phyloP scores from a whole-genome alignment of 1,284 basidiomycete species.

The Tetrapyrgos nigripes region DNA sequence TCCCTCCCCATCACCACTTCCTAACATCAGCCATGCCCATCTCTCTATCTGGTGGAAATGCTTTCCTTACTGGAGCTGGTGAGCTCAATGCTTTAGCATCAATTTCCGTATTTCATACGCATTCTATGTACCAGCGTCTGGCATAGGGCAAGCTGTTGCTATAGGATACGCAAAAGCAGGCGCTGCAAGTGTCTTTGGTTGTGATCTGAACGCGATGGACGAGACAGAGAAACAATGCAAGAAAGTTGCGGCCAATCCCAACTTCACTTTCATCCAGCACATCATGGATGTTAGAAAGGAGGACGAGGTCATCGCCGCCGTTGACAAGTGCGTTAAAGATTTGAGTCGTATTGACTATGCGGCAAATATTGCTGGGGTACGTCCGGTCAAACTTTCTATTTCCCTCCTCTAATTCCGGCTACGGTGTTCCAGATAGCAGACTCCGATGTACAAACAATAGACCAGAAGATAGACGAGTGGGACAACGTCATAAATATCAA shows the following conservation, averaged over 20 bases:
- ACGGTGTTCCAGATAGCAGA: not conserved
- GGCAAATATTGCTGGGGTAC: conserved; percentile 6
- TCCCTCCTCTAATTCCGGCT: too few relatives aligned
- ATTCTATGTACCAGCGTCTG: conserved; percentile 5
- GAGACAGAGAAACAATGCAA: not conserved
- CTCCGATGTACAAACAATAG: not conserved
- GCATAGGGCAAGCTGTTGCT: conserved; percentile 16
- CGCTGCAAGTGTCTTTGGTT: conserved; percentile 8
- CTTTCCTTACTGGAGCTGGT: not conserved
- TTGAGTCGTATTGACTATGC: conserved; percentile 9
- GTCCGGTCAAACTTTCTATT: not conserved
- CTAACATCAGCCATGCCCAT: not conserved
- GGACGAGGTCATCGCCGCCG: not conserved
- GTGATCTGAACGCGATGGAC: conserved; percentile 4
- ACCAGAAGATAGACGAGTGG: conserved; percentile 3
- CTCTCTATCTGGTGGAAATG: not conserved
- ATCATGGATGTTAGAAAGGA: conserved; percentile 6
- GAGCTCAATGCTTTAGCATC: not conserved
- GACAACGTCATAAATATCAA: conserved; percentile 2
- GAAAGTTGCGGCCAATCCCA: not conserved
- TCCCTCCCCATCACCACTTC: too few relatives aligned
- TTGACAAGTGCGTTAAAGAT: not conserved
- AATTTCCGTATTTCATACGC: not conserved
- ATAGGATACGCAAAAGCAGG: conserved; percentile 14
- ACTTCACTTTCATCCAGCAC: not conserved